These are phyloP conservation scores for Candida pini DNA, from an alignment of 805 yeast genomes.

Conservation along the genomic window DNA sequence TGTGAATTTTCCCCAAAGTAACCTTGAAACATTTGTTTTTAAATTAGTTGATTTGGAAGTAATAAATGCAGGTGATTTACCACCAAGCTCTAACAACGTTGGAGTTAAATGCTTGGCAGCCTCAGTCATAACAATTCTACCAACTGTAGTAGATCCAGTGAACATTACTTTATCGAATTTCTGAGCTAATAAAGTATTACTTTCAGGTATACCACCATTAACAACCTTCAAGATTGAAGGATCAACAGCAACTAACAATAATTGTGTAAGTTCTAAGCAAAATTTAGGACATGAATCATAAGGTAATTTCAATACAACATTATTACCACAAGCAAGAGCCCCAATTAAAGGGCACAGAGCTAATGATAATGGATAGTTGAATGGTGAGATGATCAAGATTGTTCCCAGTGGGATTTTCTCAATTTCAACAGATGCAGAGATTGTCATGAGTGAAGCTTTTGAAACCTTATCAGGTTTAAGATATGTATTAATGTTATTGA, in stretches of 20 bases:
- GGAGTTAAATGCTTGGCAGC: slow-evolving; percentile 89
- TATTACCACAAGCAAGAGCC: slow-evolving; percentile 83
- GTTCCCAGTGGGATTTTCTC: slow-evolving; percentile 54
- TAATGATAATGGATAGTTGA: slow-evolving; percentile 72
- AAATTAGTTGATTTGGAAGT: slow-evolving; percentile 45
- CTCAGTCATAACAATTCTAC: slow-evolving; percentile 66
- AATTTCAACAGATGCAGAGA: slow-evolving; percentile 19
- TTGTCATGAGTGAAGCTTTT: slow-evolving; percentile 30
- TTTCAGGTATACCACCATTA: slow-evolving; percentile 63
- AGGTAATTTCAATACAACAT: slow-evolving; percentile 64
- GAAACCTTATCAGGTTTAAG: slow-evolving; percentile 42
- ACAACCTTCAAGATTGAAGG: slow-evolving; percentile 55
- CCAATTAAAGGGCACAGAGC: slow-evolving; percentile 63
- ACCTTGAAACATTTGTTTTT: slow-evolving; percentile 37
- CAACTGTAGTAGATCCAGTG: slow-evolving; percentile 78
- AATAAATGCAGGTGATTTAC: slow-evolving; percentile 81
- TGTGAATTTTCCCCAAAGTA: slow-evolving; percentile 70
- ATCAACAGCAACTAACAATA: slow-evolving; percentile 50
- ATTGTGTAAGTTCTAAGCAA: slow-evolving; percentile 47
- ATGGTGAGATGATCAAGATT: slow-evolving; percentile 70
- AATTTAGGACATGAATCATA: slow-evolving; percentile 67
- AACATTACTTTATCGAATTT: slow-evolving; percentile 79
- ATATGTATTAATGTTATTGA: slow-evolving; percentile 58
- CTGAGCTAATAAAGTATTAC: slow-evolving; percentile 49
- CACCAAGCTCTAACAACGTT: slow-evolving; percentile 78